Evolutionary conservation across 257 asterid genomes (phyloP).

Genomic region (Phtheirospermum japonicum): DNA sequence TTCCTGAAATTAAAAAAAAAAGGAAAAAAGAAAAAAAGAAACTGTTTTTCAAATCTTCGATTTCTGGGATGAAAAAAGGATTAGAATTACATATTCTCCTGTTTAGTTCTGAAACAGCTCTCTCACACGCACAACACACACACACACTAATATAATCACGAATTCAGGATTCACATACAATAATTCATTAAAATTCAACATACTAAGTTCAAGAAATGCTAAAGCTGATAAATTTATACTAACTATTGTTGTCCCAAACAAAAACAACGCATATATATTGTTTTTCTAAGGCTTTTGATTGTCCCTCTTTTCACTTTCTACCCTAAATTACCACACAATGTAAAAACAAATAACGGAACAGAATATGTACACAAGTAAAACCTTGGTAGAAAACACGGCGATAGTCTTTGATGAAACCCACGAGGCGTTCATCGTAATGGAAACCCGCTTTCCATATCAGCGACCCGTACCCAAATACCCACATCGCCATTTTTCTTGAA

Average conservation of each 20-base stretch:
- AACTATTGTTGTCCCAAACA: neutral
- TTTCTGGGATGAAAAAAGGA: too few species aligned
- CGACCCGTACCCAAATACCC: constrained; percentile 99
- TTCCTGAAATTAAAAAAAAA: constrained; percentile 42
- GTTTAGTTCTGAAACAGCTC: too few species aligned
- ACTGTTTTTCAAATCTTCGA: neutral
- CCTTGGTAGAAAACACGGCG: constrained; percentile 98
- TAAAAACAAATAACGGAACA: neutral
- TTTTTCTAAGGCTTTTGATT: neutral
- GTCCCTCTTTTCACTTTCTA: neutral
- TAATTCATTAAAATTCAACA: neutral
- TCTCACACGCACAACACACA: neutral
- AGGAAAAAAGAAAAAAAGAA: constrained; percentile 15
- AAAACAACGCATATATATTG: neutral
- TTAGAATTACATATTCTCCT: neutral
- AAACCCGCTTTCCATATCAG: constrained; percentile 93
- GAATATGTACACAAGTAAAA: neutral
- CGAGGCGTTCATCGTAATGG: constrained; percentile 67
- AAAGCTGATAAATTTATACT: neutral
- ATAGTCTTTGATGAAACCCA: constrained; percentile 78
- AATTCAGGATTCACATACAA: neutral
- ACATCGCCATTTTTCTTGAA: constrained; percentile 62
- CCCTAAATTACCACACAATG: neutral
- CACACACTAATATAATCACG: neutral
- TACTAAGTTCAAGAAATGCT: neutral